These are phyloP conservation scores for Penicillium coprophilum DNA, from an alignment of 495 filamentous ascomycete genomes.

Conservation along the genomic window DNA sequence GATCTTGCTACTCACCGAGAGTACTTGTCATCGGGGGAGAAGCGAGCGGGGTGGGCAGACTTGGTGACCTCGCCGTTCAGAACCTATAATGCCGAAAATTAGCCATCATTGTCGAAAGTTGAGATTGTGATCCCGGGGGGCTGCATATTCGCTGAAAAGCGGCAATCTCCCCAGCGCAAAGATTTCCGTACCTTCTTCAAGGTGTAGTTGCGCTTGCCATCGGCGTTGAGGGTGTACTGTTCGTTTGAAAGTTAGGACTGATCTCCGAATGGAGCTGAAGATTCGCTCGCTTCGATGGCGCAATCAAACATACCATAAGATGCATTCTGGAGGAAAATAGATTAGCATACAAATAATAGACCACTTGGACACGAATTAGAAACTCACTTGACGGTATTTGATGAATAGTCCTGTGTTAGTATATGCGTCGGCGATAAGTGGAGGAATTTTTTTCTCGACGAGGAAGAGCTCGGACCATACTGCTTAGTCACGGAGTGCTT, in stretches of 20 bases:
- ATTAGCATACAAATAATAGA: constrained; percentile 18
- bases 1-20: constrained; percentile 58
- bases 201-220: constrained; percentile 85
- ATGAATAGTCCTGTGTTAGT: constrained; percentile 14
- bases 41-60: constrained; percentile 92
- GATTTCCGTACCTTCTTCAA: constrained; percentile 40
- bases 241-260: constrained; percentile 15
- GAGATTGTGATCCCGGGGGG: not conserved
- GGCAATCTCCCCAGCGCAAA: not conserved
- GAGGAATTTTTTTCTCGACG: constrained; percentile 40
- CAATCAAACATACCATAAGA: constrained; percentile 48
- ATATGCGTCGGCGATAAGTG: constrained; percentile 16
- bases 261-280: constrained; percentile 2
- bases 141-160: not conserved
- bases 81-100: constrained; percentile 14
- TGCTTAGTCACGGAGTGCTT: constrained; percentile 37
- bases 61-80: constrained; percentile 79
- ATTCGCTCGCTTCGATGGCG: constrained; percentile 6
- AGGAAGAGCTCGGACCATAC: constrained; percentile 19
- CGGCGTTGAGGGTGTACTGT: constrained; percentile 72
- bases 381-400: constrained; percentile 37
- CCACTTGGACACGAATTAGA: not conserved
- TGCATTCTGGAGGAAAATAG: constrained; percentile 42
- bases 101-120: constrained; percentile 31
- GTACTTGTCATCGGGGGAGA: constrained; percentile 97